These are phyloP conservation scores for Candida pseudocylindracea DNA, from an alignment of 1,139 yeast genomes.

Conservation along the genomic window DNA sequence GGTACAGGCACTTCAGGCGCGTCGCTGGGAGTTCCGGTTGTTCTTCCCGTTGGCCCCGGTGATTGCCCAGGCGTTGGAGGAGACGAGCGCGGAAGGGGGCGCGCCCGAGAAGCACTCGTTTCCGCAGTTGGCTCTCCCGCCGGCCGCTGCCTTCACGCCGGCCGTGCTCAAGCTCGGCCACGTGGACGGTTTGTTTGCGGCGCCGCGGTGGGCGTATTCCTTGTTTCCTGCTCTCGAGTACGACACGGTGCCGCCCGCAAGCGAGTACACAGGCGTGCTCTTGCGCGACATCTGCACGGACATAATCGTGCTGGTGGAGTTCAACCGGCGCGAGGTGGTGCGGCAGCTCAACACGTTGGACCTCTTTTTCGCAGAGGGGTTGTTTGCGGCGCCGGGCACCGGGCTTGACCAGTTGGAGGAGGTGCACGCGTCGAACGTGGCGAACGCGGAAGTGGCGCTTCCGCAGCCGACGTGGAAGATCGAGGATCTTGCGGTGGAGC, in stretches of 20 bases:
- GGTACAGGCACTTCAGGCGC: constrained; percentile 14
- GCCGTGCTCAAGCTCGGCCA: constrained; percentile 12
- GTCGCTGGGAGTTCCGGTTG: constrained; percentile 7
- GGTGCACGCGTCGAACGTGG: constrained; percentile 13
- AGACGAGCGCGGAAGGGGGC: constrained; percentile 10
- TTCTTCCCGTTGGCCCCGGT: constrained; percentile 16
- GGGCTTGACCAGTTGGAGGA: constrained; percentile 45
- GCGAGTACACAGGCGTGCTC: constrained; percentile 30
- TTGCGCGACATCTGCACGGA: constrained; percentile 62
- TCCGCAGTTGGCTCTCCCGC: constrained; percentile 25
- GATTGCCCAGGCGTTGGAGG: constrained; percentile 12
- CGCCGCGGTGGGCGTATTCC: constrained; percentile 41
- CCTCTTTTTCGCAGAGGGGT: constrained; percentile 40
- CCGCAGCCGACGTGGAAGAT: constrained; percentile 61
- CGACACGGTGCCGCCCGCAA: constrained; percentile 53
- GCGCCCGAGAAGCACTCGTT: constrained; percentile 16
- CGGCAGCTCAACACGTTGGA: constrained; percentile 64
- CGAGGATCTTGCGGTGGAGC: constrained; percentile 78
- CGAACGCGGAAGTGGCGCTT: constrained; percentile 19
- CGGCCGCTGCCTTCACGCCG: constrained; percentile 12
- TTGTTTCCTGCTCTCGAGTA: constrained; percentile 30
- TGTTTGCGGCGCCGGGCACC: constrained; percentile 71
- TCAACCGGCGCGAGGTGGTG: constrained; percentile 74
- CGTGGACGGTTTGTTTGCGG: constrained; percentile 16
- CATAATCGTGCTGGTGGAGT: constrained; percentile 58